phyloP scores from a whole-genome alignment of 129 eudicot genomes.

The Erigeron canadensis region DNA sequence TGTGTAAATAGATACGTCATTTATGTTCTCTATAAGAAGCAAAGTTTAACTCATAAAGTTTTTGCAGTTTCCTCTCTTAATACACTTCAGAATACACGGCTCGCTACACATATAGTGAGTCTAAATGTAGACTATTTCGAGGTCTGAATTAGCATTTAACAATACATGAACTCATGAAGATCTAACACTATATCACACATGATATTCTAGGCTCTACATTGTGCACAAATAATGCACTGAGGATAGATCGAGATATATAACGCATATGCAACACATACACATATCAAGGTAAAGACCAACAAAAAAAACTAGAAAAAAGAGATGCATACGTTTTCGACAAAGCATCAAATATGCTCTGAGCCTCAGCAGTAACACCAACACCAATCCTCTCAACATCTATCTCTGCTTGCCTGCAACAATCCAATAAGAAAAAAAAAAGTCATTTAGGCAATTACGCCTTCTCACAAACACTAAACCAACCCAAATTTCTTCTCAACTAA shows the following conservation, averaged over 20 bases:
- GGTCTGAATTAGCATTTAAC: constrained; percentile 6
- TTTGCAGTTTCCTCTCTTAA: no score
- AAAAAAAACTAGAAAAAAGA: background rate
- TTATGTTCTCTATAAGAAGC: background rate
- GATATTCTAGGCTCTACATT: background rate
- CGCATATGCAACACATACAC: background rate
- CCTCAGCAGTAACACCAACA: constrained; percentile 91
- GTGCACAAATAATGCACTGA: background rate
- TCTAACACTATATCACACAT: no score
- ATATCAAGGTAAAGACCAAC: constrained; percentile 4
- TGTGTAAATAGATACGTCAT: background rate
- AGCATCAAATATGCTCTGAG: constrained; percentile 91
- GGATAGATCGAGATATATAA: background rate
- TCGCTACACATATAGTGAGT: background rate
- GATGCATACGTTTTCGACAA: constrained; percentile 89
- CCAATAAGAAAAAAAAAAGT: background rate
- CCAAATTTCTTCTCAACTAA: background rate
- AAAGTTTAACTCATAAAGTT: background rate
- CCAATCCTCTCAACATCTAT: constrained; percentile 93
- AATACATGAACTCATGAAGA: background rate
- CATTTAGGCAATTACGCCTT: background rate
- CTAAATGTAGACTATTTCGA: background rate
- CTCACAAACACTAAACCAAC: background rate
- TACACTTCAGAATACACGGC: no score
- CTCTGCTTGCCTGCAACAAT: constrained; percentile 84